Conservation (phyloP, 78 protist species). For the Guillardia theta region DNA sequence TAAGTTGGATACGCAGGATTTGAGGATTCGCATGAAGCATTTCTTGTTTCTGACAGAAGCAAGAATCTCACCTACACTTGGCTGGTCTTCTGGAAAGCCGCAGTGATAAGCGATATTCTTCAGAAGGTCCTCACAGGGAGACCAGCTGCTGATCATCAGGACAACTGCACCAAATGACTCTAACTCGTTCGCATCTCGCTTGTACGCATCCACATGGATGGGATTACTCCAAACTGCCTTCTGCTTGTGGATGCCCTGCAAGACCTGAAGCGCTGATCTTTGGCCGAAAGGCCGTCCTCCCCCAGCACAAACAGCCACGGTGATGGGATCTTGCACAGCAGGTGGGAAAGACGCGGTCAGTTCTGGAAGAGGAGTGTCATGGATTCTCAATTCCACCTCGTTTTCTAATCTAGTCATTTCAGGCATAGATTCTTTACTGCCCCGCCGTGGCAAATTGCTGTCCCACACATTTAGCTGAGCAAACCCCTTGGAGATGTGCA, state of each 20-base stretch:
- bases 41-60: too few species aligned
- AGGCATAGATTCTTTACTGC: too few species aligned
- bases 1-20: too few species aligned
- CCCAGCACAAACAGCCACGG: not conserved
- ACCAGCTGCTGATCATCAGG: not conserved
- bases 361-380: not conserved
- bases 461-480: not conserved
- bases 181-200: not conserved
- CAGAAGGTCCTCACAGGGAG: not conserved
- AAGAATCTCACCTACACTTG: too few species aligned
- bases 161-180: not conserved
- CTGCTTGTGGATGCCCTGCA: not conserved
- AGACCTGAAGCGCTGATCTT: not conserved
- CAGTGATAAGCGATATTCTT: not conserved
- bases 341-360: not conserved
- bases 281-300: not conserved
- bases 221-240: not conserved
- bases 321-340: not conserved
- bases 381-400: not conserved
- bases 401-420: too few species aligned
- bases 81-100: not conserved
- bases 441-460: not conserved
- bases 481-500: not conserved
- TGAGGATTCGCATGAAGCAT: too few species aligned
- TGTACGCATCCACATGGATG: not conserved